A percentile compares a stretch with the other conserved stretches of the same genome.
These are phyloP conservation scores for Helicostylum pulchrum DNA, from an alignment of 192 early-diverging fungal genomes.

Conservation along the genomic window DNA sequence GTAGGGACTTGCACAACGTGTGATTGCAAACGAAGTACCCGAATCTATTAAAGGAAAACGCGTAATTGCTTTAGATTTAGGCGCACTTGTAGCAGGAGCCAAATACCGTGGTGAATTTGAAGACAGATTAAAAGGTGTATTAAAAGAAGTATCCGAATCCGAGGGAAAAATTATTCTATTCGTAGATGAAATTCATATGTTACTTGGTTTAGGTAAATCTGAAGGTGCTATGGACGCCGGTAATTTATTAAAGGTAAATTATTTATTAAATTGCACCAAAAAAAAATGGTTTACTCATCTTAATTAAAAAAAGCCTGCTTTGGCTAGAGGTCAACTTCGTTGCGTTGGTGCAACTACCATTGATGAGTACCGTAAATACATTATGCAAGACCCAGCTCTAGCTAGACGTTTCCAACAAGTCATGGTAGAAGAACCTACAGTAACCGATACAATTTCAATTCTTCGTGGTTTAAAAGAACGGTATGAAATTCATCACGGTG, in stretches of 20 bases:
- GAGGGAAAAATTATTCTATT: constrained; percentile 77
- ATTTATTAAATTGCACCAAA: background rate
- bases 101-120: constrained; percentile 80
- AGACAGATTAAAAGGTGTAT: constrained; percentile 72
- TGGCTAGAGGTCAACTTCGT: constrained; percentile 68
- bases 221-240: constrained; percentile 78
- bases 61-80: constrained; percentile 72
- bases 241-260: constrained; percentile 65
- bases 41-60: constrained; percentile 74
- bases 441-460: constrained; percentile 74
- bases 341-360: constrained; percentile 79
- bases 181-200: constrained; percentile 76
- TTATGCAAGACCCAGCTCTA: constrained; percentile 73
- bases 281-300: background rate
- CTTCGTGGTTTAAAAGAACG: constrained; percentile 71
- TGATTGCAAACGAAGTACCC: constrained; percentile 72
- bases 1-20: constrained; percentile 69
- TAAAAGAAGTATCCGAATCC: constrained; percentile 66
- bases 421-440: constrained; percentile 48
- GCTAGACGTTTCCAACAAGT: constrained; percentile 76
- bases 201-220: constrained; percentile 71
- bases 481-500: constrained; percentile 81
- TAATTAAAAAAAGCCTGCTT: constrained; percentile 48
- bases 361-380: constrained; percentile 75
- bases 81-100: constrained; percentile 65